Evolutionary conservation across 1,139 yeast species (phyloP), one percentile per base, ranked within the genome.

Genomic region (Kodamaea suecica): DNA sequence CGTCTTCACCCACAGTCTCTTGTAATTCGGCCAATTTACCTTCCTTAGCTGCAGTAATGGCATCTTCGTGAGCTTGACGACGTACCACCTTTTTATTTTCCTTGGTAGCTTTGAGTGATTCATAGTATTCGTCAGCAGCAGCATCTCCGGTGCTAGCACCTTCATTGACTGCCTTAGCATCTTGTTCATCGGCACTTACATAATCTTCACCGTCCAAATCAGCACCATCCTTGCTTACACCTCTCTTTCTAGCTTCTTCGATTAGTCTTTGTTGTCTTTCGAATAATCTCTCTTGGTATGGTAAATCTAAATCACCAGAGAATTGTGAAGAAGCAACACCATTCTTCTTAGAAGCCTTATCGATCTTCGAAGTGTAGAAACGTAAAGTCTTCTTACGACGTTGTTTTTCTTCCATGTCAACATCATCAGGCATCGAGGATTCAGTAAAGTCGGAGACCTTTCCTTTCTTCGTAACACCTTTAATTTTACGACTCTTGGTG

Each of bases 311-410:
- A 56, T 92, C 98, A 47, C 97, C 98, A 29, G 84, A 74, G 46
- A 63, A 77, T 45, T 66, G 72, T 42, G 78, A 83, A 35, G 42
- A 43, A 12, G 31, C 35, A 14, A 30, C 35, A 26, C 58, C 63
- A 42, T 72, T 74, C 55, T 77, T 78, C 44, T 76, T 40, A 27
- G 75, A 78, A 34, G 85, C 84, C 61, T 85, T 90, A 58, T 88
- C 97, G 59, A 92, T 90, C 63, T 90, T 92, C 41, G 97, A 85
- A 1, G 98, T 92, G 71, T 92, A 92, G 79, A 92, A 94, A 48
- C 97, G 80, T 50, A 92, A 76, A 1, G 95, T 77, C 59, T 79
- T 81, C 67, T 84, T 86, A 52, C 95, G 81, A 29, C 80, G 78
- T 38, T 73, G 76, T 58, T 92, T 88, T 36, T 90, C 98, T 55